Evolutionary conservation across 768 basidiomycete species (phyloP), one percentile per base, ranked within the genome.

Genomic region (Mrakia blollopis): DNA sequence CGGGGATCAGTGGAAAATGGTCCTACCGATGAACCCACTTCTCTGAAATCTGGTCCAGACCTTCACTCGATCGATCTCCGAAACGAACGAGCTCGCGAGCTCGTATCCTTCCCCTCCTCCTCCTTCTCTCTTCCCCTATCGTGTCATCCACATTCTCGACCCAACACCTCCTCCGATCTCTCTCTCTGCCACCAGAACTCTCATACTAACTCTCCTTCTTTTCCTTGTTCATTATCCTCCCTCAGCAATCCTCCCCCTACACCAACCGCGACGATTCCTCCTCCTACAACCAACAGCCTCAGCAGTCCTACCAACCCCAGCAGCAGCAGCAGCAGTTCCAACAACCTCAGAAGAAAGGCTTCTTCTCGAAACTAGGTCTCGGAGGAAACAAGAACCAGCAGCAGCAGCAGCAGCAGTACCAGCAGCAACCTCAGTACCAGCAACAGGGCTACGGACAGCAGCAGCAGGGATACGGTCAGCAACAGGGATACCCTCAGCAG

Each of bases 361-460:
- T 68, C 35, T 30, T 68, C 25, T 68, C 65, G 21, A 68, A 68
- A 41, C 65, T 68, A 6, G 65, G 65, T 1, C 35, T 68, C 0
- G 65, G 65, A 41, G 65, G 65, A n/a, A 37, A 37, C 65, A 68
- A 68, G 37, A 35, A 68, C 23, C 25, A 14, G 1, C 32, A 39
- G 35, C 63, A 65, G 63, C 63, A 65, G 63, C 63, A 68, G 65
- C 60, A 61, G 60, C 60, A 63, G 30, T 63, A 61, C n/a, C 60
- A n/a, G 9, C 60, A 61, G 60, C 60, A 61, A 14, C 60, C 47
- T 50, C 47, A 50, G 47, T 57, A 54, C 25, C 52, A 54, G 52
- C 52, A 54, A 9, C 23, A n/a, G 52, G 52, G 52, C 52, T 54
- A 57, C 57, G 8, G 4, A 3, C 54, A 28, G 57, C 57, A 57